Evolutionary conservation across 768 basidiomycete species (phyloP), one percentile per base, ranked within the genome.

Genomic region (Termitomyces sp.): DNA sequence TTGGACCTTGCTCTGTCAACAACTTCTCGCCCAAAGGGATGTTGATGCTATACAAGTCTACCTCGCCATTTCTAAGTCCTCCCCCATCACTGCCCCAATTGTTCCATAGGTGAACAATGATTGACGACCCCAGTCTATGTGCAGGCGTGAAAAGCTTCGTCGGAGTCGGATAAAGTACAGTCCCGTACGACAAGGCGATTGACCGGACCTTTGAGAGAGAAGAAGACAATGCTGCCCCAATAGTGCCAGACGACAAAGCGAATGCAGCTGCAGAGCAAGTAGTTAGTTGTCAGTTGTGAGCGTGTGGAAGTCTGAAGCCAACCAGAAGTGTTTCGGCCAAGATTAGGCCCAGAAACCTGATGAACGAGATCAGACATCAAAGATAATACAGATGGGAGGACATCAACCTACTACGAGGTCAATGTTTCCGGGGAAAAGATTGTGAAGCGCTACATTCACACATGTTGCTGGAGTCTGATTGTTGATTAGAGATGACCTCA

Each of bases 181-280:
- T 90, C 37, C 93, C 93, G 69, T 97, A 96, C 0, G 93, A 95
- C 39, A 98, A 67, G 1, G 95, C 95, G 58, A 97, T 89, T 44
- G 92, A 84, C 41, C 92, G 88, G 31, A 76, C 78, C 58, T 77
- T 78, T 27, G 88, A 86, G 46, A 94, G 78, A 24, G 84, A 83
- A 22, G 88, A 87, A 30, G 90, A 90, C 70, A 98, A 77, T 16
- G 95, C 90, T 3, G 94, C 95, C 41, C 95, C 95, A 61, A 98
- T 79, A 2, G 95, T 98, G 2, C 95, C 95, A 31, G 92, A 95
- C 1, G 93, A 94, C 45, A 98, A 79, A 3, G 89, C 81, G 70
- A 95, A 93, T 1, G 94, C 94, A 39, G 92, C 91, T 86, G 57
- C 15, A 57, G 44, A 52, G 61, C 50, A 64, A 65, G 48, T 11